Base-by-base conservation (phyloP, 2,329 filamentous ascomycete species). In the Penicillium rolfsii region DNA sequence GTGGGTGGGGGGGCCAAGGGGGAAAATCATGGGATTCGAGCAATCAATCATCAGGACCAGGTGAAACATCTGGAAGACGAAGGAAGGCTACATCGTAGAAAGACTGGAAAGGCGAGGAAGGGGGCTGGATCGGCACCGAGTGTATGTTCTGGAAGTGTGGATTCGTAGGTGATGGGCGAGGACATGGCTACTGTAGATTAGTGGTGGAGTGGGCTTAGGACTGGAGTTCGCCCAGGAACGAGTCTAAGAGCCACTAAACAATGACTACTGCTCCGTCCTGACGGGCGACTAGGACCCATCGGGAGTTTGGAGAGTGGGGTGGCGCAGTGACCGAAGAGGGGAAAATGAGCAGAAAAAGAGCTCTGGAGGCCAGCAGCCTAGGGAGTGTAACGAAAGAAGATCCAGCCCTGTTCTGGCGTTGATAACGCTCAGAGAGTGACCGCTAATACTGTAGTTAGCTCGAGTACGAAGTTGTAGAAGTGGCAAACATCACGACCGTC, bases 1-100 rank as follows among this genome's bases (percentile, higher is more conserved):
- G 49, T 45, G 50, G 52, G 57, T 30, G 50, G 57, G 50, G 50
- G 46, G 28, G 28, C 24, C 43, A 59, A 50, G 40, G 48, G 56
- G 57, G 26, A 49, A 43, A 9, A 12, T 22, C 28, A 28, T 40
- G 46, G 38, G 38, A 55, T 52, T 49, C 57, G 43, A 52, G 59
- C 59, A 67, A 65, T 64, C 52, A 64, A 65, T 65, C 57, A 66
- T 28, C 57, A 59, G 45, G 38, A 38, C 57, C 58, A 50, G 59
- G 49, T 67, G 58, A 66, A 67, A 67, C 66, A 63, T 69, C 66
- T 68, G 64, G 66, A 68, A 69, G 60, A 64, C 60, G 38, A 67
- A 61, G 62, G 67, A 67, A 69, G 45, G 26, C 14, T 6, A 30
- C 6, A 22, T 22, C 19, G 19, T 22, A 1, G 19, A 30, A 16